Base-by-base conservation (phyloP, 495 filamentous ascomycete species). In the Penicillium ucsense region DNA sequence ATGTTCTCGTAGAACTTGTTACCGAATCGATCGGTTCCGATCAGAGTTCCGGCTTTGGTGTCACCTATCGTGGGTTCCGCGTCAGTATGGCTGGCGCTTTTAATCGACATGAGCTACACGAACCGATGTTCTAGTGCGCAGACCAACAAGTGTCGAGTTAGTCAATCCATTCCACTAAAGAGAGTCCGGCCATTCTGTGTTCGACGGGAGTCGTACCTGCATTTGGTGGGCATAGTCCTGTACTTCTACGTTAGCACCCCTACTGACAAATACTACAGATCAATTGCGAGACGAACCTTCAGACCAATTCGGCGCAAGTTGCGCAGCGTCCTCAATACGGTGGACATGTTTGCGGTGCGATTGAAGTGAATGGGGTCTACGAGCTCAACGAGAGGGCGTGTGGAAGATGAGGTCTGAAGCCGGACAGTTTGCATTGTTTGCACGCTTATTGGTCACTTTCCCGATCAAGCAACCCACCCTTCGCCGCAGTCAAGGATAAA, bases 1-100 rank as follows among this genome's bases (percentile, higher is more conserved):
- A 81, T 66, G 73, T 99, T 95, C 77, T 97, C 94, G 71, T 77
- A 99, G 77, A 77, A 99, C 67, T 94, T 96, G 79, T 99, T 99
- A 61, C 94, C 94, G 65, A 79, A 96, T 59, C 81, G 78, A 74
- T 99, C 94, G 51, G 65, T 74, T 47, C 84, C 94, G 50, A 99
- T 82, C 56, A 94, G 76, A 45, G 77, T 83, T 57, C 94, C 94
- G 54, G 86, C 85, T 73, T 97, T 97, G 66, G 92, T 97, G 74
- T 99, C 94, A 72, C 94, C 94, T 86, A 60, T 50, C 58, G 61
- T 61, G 49, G 57, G 41, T 20, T 31, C 43, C n/a, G 29, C 32
- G 38, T 55, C 38, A 57, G 50, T 45, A 8, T 54, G 43, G 33
- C 38, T 35, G 52, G 35, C 36, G 36, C 27, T 44, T 12, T 28